phyloP scores from a whole-genome alignment of 2,329 filamentous ascomycete species.

The Dactylellina cionopaga region DNA sequence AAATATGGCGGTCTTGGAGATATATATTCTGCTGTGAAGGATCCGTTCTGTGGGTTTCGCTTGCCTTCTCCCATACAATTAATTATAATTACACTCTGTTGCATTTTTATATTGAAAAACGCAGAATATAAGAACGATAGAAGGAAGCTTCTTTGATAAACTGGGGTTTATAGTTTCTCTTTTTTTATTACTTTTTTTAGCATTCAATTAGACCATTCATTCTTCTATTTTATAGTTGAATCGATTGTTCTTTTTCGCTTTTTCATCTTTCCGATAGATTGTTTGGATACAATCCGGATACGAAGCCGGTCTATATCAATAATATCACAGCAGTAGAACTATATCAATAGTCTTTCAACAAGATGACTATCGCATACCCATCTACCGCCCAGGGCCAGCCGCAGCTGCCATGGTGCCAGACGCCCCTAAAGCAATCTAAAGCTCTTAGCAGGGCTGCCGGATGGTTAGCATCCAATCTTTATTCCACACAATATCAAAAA shows the following conservation, averaged over 20 bases:
- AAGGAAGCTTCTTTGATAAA: background rate
- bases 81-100: background rate
- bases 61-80: background rate
- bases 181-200: background rate
- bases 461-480: slow-evolving; percentile 67
- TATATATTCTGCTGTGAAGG: slow-evolving; percentile 24
- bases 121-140: background rate
- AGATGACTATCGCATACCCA: slow-evolving; percentile 53
- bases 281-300: background rate
- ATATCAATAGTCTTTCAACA: slow-evolving; percentile 28
- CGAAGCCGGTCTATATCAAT: background rate
- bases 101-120: slow-evolving; percentile 15
- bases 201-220: too few species aligned
- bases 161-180: background rate
- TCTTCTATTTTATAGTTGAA: too few species aligned
- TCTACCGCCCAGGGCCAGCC: slow-evolving; percentile 39
- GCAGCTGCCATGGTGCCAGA: slow-evolving; percentile 73
- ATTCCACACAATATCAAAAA: background rate
- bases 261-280: background rate
- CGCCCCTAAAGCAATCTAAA: slow-evolving; percentile 74
- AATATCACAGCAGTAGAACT: background rate
- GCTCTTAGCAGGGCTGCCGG: slow-evolving; percentile 75
- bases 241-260: background rate
- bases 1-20: background rate
- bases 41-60: background rate